Conservation (phyloP, 371 early-diverging fungal genomes). For the Rozella allomycis region DNA sequence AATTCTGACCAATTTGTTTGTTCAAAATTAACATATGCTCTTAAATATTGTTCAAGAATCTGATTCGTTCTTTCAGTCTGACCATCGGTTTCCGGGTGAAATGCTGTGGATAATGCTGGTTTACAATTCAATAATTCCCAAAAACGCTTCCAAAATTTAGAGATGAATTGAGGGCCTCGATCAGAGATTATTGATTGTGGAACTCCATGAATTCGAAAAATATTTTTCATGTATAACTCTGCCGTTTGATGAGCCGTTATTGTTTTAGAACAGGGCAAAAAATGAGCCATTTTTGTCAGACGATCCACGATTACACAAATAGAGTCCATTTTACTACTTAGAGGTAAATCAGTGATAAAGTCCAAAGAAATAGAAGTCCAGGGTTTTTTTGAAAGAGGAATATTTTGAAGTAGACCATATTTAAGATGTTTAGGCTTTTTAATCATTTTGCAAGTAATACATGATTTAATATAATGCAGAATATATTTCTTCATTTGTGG, state of each 20-base stretch:
- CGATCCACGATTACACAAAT: conserved; percentile 21
- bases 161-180: conserved; percentile 20
- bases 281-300: conserved; percentile 18
- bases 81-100: conserved; percentile 28
- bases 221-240: conserved; percentile 7
- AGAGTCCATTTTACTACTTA: conserved; percentile 9
- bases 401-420: conserved; percentile 12
- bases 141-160: conserved; percentile 14
- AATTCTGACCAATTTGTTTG: conserved; percentile 16
- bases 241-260: conserved; percentile 9
- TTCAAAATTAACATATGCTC: neutral
- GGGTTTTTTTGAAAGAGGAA: conserved; percentile 10
- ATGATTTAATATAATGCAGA: conserved; percentile 12
- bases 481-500: conserved; percentile 12
- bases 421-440: conserved; percentile 7
- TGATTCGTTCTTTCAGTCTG: conserved; percentile 26
- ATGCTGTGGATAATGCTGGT: conserved; percentile 12
- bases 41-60: conserved; percentile 7
- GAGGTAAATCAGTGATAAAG: conserved; percentile 20
- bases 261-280: conserved; percentile 9
- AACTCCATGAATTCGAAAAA: conserved; percentile 10
- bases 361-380: conserved; percentile 24
- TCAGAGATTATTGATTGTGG: conserved; percentile 13
- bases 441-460: conserved; percentile 15
- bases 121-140: conserved; percentile 5